A percentile compares a stretch with the other conserved stretches of the same genome.
These are phyloP conservation scores for Dactylellina haptotyla DNA, from an alignment of 2,329 filamentous ascomycete genomes.

Conservation along the genomic window DNA sequence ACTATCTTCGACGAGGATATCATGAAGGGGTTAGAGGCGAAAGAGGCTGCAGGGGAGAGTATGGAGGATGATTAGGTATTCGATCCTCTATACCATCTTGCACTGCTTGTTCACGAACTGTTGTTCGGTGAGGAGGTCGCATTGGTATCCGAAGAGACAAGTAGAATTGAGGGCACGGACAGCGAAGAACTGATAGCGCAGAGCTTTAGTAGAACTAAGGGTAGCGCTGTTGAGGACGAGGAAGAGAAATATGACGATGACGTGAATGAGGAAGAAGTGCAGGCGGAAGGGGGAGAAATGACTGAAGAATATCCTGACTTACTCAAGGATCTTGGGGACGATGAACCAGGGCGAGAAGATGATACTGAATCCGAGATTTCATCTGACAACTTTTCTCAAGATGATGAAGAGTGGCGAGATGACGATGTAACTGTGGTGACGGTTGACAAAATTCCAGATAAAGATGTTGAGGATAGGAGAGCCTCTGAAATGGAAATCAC, in stretches of 20 bases:
- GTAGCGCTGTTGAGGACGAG: too few species aligned
- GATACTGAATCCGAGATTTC: too few species aligned
- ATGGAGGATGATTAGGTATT: slow-evolving; percentile 53
- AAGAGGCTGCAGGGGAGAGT: slow-evolving; percentile 57
- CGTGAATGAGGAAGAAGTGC: background rate
- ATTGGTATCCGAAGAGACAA: background rate
- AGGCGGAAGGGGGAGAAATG: background rate
- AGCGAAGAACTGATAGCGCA: background rate
- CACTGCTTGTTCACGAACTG: background rate
- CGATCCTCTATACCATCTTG: slow-evolving; percentile 5
- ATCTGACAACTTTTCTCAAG: too few species aligned
- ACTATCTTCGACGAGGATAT: slow-evolving; percentile 56
- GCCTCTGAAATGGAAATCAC: too few species aligned
- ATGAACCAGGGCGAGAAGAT: too few species aligned
- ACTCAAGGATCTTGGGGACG: too few species aligned
- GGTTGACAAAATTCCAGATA: too few species aligned
- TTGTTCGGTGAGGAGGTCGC: too few species aligned
- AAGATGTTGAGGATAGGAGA: too few species aligned
- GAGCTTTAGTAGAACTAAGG: too few species aligned
- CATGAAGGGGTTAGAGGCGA: slow-evolving; percentile 56
- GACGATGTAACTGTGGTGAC: too few species aligned
- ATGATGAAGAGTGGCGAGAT: too few species aligned
- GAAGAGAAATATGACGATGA: background rate
- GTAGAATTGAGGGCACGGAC: background rate
- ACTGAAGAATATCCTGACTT: background rate